These are phyloP conservation scores for Pascua guehoae DNA, from an alignment of 1,284 basidiomycete genomes.

Conservation along the genomic window DNA sequence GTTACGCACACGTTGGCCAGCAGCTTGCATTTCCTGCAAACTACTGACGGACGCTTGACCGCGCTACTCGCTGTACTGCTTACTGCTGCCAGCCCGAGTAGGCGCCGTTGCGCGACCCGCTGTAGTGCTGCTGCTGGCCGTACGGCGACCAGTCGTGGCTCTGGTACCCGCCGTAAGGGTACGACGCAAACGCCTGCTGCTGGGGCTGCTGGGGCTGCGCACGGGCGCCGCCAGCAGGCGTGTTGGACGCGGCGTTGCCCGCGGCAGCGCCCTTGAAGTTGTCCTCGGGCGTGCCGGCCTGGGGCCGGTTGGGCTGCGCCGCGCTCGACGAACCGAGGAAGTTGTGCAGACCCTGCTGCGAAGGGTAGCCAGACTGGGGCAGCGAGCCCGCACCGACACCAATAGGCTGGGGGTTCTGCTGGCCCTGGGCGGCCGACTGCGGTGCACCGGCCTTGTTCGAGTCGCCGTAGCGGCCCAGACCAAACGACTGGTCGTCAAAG, in stretches of 20 bases:
- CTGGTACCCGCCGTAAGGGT: conserved; percentile 32
- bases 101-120: conserved; percentile 27
- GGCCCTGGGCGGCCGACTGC: conserved; percentile 13
- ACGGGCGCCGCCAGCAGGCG: conserved; percentile 9
- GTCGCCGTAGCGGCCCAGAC: conserved; percentile 39
- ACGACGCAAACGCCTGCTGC: conserved; percentile 27
- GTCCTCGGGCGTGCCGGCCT: conserved; percentile 40
- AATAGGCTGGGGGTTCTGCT: conserved; percentile 20
- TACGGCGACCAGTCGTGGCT: conserved; percentile 36
- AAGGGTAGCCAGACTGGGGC: conserved; percentile 13
- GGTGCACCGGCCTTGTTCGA: conserved; percentile 18
- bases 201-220: conserved; percentile 16
- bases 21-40: background rate
- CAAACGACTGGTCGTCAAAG: conserved; percentile 39
- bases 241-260: conserved; percentile 8
- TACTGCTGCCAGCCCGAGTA: conserved; percentile 37
- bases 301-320: conserved; percentile 24
- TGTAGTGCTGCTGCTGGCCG: conserved; percentile 22
- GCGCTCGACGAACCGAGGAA: conserved; percentile 23
- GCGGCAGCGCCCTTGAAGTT: conserved; percentile 37
- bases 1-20: too few species aligned
- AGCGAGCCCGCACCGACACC: conserved; percentile 9
- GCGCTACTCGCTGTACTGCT: background rate
- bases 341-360: conserved; percentile 34
- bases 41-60: too few species aligned